Percentiles rank a stretch among this genome's conserved stretches.
Conservation (phyloP, 768 basidiomycete genomes). For the Gymnopilus junonius region DNA sequence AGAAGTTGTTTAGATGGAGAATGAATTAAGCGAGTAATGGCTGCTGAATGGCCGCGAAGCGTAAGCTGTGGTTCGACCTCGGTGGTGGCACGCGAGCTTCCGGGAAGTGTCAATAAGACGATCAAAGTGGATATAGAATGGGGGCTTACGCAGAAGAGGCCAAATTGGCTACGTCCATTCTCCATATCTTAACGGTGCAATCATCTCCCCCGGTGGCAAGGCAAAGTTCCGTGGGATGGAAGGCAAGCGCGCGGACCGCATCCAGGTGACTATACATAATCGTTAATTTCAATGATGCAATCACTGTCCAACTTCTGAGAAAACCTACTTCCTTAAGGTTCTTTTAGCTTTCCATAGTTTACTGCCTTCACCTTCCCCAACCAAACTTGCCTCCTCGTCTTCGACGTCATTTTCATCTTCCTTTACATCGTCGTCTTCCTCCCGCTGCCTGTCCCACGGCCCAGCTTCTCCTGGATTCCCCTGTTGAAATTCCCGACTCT, state of each 20-base stretch:
- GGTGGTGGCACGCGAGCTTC: conserved; percentile 70
- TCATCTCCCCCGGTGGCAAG: conserved; percentile 96
- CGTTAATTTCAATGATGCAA: conserved; percentile 17
- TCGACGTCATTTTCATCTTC: conserved; percentile 74
- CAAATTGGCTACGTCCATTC: conserved; percentile 77
- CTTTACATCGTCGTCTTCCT: conserved; percentile 69
- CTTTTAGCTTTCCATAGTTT: conserved; percentile 87
- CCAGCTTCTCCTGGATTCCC: conserved; percentile 36
- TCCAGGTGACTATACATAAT: conserved; percentile 79
- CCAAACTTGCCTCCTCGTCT: conserved; percentile 66
- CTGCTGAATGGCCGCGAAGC: conserved; percentile 89
- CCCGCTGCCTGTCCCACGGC: conserved; percentile 55
- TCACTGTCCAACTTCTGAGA: conserved; percentile 20
- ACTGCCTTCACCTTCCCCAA: conserved; percentile 67
- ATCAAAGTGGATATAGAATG: conserved; percentile 12
- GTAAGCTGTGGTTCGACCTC: conserved; percentile 95
- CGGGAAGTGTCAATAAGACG: conserved; percentile 18
- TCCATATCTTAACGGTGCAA: conserved; percentile 95
- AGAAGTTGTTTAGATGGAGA: conserved; percentile 76
- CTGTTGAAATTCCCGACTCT: conserved; percentile 41
- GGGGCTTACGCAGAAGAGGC: conserved; percentile 76
- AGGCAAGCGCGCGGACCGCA: conserved; percentile 87
- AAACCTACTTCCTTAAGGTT: conserved; percentile 85
- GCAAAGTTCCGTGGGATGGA: conserved; percentile 84
- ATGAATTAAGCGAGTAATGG: conserved; percentile 86